Percentiles rank a stretch among this genome's conserved stretches.
Conservation (phyloP, 495 filamentous ascomycete species). For the Tuber melanosporum region DNA sequence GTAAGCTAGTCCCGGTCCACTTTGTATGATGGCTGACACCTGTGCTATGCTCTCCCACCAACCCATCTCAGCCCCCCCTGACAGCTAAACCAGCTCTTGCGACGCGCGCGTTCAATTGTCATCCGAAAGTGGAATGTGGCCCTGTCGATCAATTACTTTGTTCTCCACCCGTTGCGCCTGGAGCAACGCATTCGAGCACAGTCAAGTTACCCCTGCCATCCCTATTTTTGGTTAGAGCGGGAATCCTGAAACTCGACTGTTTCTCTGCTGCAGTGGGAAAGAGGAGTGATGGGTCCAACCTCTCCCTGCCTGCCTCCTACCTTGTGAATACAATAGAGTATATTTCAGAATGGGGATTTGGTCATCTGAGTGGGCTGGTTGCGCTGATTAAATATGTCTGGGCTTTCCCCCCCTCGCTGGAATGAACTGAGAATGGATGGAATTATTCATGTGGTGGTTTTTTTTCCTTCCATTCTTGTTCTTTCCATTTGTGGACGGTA, state of each 20-base stretch:
- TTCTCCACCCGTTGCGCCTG: not conserved
- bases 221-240: not conserved
- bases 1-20: not conserved
- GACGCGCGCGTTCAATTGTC: not conserved
- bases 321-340: not conserved
- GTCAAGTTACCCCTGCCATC: not conserved
- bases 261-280: not conserved
- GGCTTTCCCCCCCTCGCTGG: not conserved
- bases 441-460: not conserved
- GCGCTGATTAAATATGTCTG: not conserved
- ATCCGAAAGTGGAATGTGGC: not conserved
- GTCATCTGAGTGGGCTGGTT: not conserved
- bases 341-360: not conserved
- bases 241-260: not conserved
- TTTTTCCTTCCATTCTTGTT: not conserved
- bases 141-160: not conserved
- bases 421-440: not conserved
- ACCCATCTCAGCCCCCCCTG: constrained; percentile 1
- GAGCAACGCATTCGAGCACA: not conserved
- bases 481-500: not conserved
- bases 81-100: not conserved
- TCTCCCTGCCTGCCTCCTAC: not conserved
- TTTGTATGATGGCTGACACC: not conserved
- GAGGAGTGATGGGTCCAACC: not conserved
- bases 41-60: not conserved